These are phyloP conservation scores for Coprinopsis marcescibilis DNA, from an alignment of 768 basidiomycete species.

Conservation along the genomic window DNA sequence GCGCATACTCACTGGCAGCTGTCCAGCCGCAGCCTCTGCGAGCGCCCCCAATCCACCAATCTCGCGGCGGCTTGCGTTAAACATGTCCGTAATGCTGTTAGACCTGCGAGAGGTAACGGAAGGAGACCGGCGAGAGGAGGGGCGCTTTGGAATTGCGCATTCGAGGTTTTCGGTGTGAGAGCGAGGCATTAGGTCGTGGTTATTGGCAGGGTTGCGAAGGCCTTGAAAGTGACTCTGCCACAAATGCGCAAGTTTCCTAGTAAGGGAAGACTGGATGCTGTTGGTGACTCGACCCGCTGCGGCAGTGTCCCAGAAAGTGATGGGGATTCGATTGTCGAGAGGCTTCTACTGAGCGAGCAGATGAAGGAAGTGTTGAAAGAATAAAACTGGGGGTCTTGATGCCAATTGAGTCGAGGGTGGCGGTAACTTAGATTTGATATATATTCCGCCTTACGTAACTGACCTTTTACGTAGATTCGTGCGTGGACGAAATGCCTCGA, in stretches of 20 bases:
- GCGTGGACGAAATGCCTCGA: not conserved
- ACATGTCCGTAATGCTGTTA: not conserved
- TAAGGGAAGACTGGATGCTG: not conserved
- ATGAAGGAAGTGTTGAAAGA: not conserved
- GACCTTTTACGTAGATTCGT: not conserved
- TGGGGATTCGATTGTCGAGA: not conserved
- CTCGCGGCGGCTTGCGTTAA: not conserved
- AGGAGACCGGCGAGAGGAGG: not conserved
- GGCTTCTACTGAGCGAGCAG: not conserved
- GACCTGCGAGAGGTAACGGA: not conserved
- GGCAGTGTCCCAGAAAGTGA: not conserved
- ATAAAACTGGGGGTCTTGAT: not conserved
- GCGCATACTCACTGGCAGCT: not conserved
- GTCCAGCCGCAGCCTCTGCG: not conserved
- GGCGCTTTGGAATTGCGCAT: not conserved
- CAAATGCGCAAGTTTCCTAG: conserved; percentile 3
- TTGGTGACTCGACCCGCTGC: conserved; percentile 8
- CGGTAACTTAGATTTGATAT: conserved; percentile 1
- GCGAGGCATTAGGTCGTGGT: conserved; percentile 2
- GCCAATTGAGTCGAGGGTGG: conserved; percentile 1
- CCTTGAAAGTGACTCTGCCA: conserved; percentile 1
- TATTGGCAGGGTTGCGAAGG: not conserved
- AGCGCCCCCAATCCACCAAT: not conserved
- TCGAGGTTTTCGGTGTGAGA: conserved; percentile 1
- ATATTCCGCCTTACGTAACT: not conserved